Percentiles rank a stretch among this genome's conserved stretches.
Evolutionary conservation across 106 monocot genomes (phyloP).

Genomic region (Acanthochlamys bracteata): DNA sequence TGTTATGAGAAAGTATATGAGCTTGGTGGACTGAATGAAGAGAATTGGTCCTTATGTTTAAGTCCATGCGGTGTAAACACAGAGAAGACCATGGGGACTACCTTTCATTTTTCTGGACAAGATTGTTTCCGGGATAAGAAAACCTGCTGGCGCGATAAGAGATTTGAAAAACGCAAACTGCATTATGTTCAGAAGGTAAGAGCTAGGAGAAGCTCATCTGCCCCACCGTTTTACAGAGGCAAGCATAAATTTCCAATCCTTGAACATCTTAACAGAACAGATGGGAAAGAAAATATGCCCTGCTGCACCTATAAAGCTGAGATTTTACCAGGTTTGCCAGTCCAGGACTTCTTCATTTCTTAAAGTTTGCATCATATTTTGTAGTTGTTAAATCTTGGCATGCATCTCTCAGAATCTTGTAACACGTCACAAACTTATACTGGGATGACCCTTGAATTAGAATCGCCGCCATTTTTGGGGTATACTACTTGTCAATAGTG

Average conservation of each 20-base stretch:
- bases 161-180: conserved; percentile 13
- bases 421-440: conserved; percentile 18
- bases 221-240: conserved; percentile 73
- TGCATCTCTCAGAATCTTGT: conserved; percentile 4
- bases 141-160: conserved; percentile 7
- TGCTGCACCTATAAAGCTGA: background rate
- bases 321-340: conserved; percentile 20
- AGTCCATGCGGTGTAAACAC: conserved; percentile 8
- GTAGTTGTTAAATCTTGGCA: background rate
- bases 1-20: no score
- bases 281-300: conserved; percentile 14
- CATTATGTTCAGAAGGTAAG: conserved; percentile 11
- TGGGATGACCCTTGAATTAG: conserved; percentile 13
- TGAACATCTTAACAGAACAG: conserved; percentile 11
- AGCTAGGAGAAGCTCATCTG: conserved; percentile 66
- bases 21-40: conserved; percentile 11
- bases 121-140: conserved; percentile 7
- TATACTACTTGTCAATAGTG: conserved; percentile 14
- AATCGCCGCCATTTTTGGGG: conserved; percentile 20
- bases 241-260: conserved; percentile 39
- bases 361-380: background rate
- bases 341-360: no score
- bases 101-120: conserved; percentile 9
- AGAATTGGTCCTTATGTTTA: conserved; percentile 8
- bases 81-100: conserved; percentile 4